Evolutionary conservation across 805 yeast genomes (phyloP), one percentile per base, ranked within the genome.

Genomic region (Ogataea allantospora): DNA sequence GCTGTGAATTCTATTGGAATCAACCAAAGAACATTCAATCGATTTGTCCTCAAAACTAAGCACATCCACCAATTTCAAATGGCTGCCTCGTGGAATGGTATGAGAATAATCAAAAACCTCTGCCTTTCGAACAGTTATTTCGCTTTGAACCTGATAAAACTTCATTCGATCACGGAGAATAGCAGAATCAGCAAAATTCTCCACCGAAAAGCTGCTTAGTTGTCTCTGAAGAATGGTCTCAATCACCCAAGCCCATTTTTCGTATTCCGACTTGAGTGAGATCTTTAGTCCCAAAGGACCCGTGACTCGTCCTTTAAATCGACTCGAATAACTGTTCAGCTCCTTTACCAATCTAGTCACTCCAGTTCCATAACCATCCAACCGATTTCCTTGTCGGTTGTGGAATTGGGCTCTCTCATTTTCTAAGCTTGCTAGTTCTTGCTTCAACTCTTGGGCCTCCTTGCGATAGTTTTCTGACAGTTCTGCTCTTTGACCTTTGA

Each of bases 271-370:
- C 51, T 77, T 83, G 10, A 91, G 65, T 4, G 73, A 66, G 2
- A 88, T 66, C 42, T 64, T 63, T 3, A 68, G 47, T 1, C 96
- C 96, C 2, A 91, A 46, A 0, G 99, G 99, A 0, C 98, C 98
- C 12, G 82, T 58, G 0, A 95, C 95, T 23, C 53, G 53, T 2
- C 58, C 50, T 12, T 68, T 69, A 68, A 75, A 80, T 11, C 59
- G 50, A 5, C 42, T 35, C 0, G 47, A 31, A 10, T 64, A 63
- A 2, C 55, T 48, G 18, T 60, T 46, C 6, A 81, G 71, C 5
- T 65, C 73, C 3, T 53, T 46, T 16, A 80, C 48, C 6, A 81
- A 53, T 2, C 41, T 33, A 7, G 59, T 60, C 54, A 78, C 70
- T 5, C 64, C 61, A 1, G 44, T 44, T 6, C 81, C 83, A 67